Evolutionary conservation across 192 early-diverging fungal genomes (phyloP).

Genomic region (Chytriomyces sp.): DNA sequence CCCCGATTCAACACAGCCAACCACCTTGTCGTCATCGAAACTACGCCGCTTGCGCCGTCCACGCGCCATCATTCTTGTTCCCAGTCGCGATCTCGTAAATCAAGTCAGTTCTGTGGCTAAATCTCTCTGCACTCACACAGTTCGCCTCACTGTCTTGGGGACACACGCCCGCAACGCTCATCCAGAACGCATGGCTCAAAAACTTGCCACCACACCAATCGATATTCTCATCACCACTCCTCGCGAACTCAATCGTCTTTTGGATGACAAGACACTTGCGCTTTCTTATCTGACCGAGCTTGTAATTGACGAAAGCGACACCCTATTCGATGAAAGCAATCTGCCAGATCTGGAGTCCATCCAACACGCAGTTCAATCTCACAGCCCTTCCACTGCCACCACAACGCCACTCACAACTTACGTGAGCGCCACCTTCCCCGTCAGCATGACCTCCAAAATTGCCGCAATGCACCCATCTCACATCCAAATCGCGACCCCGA

Average conservation of each 20-base stretch:
- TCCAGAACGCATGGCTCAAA: constrained; percentile 16
- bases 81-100: constrained; percentile 82
- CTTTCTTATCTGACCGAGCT: constrained; percentile 65
- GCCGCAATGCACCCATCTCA: constrained; percentile 52
- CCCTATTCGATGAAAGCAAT: constrained; percentile 85
- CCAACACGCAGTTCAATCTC: constrained; percentile 3
- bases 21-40: constrained; percentile 11
- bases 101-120: constrained; percentile 82
- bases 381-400: background rate
- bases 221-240: constrained; percentile 89
- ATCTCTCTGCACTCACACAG: constrained; percentile 61
- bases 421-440: constrained; percentile 54
- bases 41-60: constrained; percentile 75
- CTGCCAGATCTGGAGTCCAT: constrained; percentile 64
- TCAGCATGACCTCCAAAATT: constrained; percentile 63
- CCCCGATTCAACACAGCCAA: background rate
- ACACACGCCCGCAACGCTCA: constrained; percentile 27
- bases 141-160: constrained; percentile 69
- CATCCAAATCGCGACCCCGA: constrained; percentile 74
- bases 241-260: constrained; percentile 57
- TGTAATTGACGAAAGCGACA: constrained; percentile 93
- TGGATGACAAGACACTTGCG: constrained; percentile 57
- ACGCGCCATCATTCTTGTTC: constrained; percentile 82
- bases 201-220: constrained; percentile 63
- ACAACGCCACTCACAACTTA: constrained; percentile 21